phyloP scores from a whole-genome alignment of 1,284 basidiomycete genomes.

The Pseudozyma sp. region DNA sequence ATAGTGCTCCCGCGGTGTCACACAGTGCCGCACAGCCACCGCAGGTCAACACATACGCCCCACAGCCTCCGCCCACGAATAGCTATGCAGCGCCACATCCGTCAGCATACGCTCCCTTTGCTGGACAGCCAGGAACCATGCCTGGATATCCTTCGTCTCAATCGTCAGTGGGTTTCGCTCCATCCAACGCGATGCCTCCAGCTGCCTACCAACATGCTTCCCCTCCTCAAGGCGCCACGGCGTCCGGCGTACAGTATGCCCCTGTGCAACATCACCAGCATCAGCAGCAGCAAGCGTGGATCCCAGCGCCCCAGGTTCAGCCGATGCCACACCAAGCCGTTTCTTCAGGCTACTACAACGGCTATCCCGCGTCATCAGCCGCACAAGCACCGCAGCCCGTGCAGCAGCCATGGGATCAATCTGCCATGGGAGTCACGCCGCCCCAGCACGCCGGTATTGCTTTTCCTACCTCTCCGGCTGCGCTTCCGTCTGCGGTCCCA shows the following conservation, averaged over 20 bases:
- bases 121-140: neutral
- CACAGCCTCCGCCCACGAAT: constrained; percentile 11
- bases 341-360: constrained; percentile 4
- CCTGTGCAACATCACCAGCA: constrained; percentile 9
- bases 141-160: constrained; percentile 9
- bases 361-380: constrained; percentile 7
- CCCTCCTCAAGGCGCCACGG: constrained; percentile 5
- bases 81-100: constrained; percentile 12
- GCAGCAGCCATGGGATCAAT: constrained; percentile 24
- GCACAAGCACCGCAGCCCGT: neutral
- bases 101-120: constrained; percentile 7
- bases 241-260: neutral
- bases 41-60: constrained; percentile 6
- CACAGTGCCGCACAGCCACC: constrained; percentile 12
- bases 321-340: constrained; percentile 13
- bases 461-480: constrained; percentile 13
- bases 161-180: constrained; percentile 13
- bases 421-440: constrained; percentile 3
- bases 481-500: constrained; percentile 3
- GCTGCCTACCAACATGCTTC: constrained; percentile 21
- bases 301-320: constrained; percentile 15
- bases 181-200: constrained; percentile 16
- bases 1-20: constrained; percentile 28
- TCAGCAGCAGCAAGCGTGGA: constrained; percentile 20
- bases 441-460: constrained; percentile 13